phyloP scores from a whole-genome alignment of 352 stramenopile genomes.

The Pythium phragmiticola region DNA sequence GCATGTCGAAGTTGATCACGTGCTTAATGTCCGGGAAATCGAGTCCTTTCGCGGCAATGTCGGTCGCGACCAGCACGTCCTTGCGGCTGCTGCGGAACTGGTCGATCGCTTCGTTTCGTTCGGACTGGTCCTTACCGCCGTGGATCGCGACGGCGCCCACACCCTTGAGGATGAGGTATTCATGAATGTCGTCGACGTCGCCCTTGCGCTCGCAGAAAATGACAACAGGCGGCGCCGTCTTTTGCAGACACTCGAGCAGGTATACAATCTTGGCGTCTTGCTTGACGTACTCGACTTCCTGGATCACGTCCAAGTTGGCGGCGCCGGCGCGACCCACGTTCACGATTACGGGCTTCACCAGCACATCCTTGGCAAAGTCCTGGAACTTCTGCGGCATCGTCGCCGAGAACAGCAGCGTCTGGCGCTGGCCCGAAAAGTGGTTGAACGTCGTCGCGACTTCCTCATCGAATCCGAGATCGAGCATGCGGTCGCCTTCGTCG shows the following conservation, averaged over 20 bases:
- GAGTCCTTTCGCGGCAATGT: slow-evolving; percentile 98
- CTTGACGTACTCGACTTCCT: slow-evolving; percentile 99
- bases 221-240: slow-evolving; percentile 96
- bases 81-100: slow-evolving; percentile 94
- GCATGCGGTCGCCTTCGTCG: slow-evolving; percentile 98
- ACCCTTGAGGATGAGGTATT: slow-evolving; percentile 98
- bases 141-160: slow-evolving; percentile 96
- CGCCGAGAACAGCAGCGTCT: slow-evolving; percentile 98
- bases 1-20: slow-evolving; percentile 99
- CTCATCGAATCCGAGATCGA: slow-evolving; percentile 94
- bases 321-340: slow-evolving; percentile 98
- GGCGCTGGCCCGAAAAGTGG: slow-evolving; percentile 95
- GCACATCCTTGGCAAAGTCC: slow-evolving; percentile 96
- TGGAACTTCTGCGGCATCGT: slow-evolving; percentile 99
- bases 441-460: slow-evolving; percentile 97
- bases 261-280: slow-evolving; percentile 99
- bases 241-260: slow-evolving; percentile 98
- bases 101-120: slow-evolving; percentile 96
- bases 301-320: slow-evolving; percentile 98
- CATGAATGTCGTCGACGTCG: slow-evolving; percentile 98
- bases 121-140: slow-evolving; percentile 97
- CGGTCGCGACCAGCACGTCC: slow-evolving; percentile 98
- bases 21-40: slow-evolving; percentile 99
- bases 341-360: slow-evolving; percentile 97
- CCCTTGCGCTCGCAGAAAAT: slow-evolving; percentile 98